Evolutionary conservation across 2,329 filamentous ascomycete species (phyloP), one percentile per base, ranked within the genome.

Genomic region (Pseudocercospora fuligena): DNA sequence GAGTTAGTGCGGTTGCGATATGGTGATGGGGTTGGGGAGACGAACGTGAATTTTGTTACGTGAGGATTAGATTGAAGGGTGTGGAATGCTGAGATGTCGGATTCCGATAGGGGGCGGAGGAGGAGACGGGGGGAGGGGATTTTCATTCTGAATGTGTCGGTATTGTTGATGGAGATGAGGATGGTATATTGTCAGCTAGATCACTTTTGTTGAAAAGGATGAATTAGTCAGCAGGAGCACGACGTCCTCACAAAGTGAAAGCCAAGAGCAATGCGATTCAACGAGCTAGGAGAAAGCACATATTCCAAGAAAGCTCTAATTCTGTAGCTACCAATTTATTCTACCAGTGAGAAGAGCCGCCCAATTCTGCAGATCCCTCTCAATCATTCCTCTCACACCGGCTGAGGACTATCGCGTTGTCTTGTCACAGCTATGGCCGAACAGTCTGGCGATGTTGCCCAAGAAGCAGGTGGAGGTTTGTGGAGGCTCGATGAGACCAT

Each of bases 11-110:
- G 21, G 9, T 14, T 27, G 19, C 14, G 27, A 21, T 27, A 19
- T 21, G 47, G 16, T 33, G n/a, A 31, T 53, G 21, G n/a, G 16
- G 6, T n/a, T 33, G 36, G 19, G n/a, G 25, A 14, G 29, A 53
- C 63, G 40, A 64, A 70, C 68, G 66, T 70, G 47, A 53, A 70
- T 58, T 61, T 67, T 25, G 68, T 69, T 16, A 70, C 63, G 56
- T 68, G 58, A 7, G 61, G 31, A 47, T 68, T 63, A 1, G 68
- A 70, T 53, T 70, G 66, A 6, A 72, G 68, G 19, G 19, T 66
- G 57, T 70, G 68, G 29, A 72, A 72, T 7, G 40, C 63, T 14
- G 19, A 1, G 16, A 72, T 47, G 40, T 72, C 68, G 25, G 64
- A 36, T 54, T 69, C 65, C 31, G 31, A 61, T 8, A 72, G 56